phyloP scores from a whole-genome alignment of 75 land plant species.

The Isoetes taiwanensis region DNA sequence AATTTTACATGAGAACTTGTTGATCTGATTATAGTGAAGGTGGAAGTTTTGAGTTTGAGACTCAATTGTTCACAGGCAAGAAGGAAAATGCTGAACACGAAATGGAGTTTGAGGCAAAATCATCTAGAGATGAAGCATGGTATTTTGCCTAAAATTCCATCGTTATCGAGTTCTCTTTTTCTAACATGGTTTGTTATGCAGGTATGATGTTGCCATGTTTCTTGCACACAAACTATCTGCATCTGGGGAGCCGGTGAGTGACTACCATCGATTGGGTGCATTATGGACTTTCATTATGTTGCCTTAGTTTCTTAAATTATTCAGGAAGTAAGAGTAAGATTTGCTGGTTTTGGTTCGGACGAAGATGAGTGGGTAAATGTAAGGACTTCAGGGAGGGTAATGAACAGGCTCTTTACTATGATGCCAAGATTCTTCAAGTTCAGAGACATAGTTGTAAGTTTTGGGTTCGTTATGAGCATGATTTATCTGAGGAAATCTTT shows the following conservation, averaged over 20 bases:
- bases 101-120: conserved; percentile 5
- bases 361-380: conserved; percentile 92
- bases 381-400: conserved; percentile 57
- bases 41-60: too few relatives aligned
- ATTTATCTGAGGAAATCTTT: conserved; percentile 44
- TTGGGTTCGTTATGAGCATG: conserved; percentile 62
- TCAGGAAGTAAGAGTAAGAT: conserved; percentile 76
- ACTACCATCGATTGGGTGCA: too few relatives aligned
- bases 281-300: too few relatives aligned
- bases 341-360: conserved; percentile 69
- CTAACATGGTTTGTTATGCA: too few relatives aligned
- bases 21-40: too few relatives aligned
- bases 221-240: too few relatives aligned
- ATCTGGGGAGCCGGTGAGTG: too few relatives aligned
- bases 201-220: too few relatives aligned
- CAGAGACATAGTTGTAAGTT: conserved; percentile 64
- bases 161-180: too few relatives aligned
- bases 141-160: too few relatives aligned
- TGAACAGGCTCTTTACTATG: conserved; percentile 71
- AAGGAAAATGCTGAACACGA: background rate
- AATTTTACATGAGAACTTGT: too few relatives aligned
- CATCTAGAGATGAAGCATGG: conserved; percentile 1
- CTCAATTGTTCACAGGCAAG: too few relatives aligned
- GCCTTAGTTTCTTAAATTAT: background rate
- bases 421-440: conserved; percentile 64